Conservation (phyloP, 176 grass and related monocot species). For the Oryza glaberrima region DNA sequence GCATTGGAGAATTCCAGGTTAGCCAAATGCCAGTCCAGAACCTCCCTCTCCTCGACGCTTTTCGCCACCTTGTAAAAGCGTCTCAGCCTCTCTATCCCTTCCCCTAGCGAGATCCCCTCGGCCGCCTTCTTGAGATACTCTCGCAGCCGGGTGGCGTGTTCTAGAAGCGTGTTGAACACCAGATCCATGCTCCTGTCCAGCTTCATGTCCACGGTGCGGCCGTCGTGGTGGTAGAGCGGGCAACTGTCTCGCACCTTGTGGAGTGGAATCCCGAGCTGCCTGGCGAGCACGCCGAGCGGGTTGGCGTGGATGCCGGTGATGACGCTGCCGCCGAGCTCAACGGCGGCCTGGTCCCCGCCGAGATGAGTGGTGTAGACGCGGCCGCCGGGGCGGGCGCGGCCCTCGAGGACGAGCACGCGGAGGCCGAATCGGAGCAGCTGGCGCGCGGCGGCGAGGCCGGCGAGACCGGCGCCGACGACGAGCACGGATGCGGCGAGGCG, state of each 20-base stretch:
- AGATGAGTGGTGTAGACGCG: constrained; percentile 76
- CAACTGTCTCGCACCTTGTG: constrained; percentile 88
- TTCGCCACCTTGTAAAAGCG: constrained; percentile 71
- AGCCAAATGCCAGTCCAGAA: constrained; percentile 93
- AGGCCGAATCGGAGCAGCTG: constrained; percentile 77
- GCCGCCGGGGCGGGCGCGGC: constrained; percentile 75
- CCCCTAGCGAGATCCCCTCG: constrained; percentile 74
- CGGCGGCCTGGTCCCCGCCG: constrained; percentile 41
- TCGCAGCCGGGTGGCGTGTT: constrained; percentile 65
- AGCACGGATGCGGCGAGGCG: constrained; percentile 49
- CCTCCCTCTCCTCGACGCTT: constrained; percentile 55
- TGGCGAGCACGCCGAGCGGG: constrained; percentile 81
- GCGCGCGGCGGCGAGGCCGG: constrained; percentile 76
- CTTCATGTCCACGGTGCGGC: constrained; percentile 49
- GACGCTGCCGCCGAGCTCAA: constrained; percentile 89
- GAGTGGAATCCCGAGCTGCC: constrained; percentile 82
- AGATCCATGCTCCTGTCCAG: constrained; percentile 64
- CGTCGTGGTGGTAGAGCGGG: constrained; percentile 76
- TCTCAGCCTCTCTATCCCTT: constrained; percentile 69
- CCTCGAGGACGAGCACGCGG: constrained; percentile 81
- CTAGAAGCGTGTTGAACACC: constrained; percentile 86
- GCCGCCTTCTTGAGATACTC: constrained; percentile 59
- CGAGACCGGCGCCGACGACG: constrained; percentile 77
- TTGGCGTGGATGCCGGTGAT: constrained; percentile 97
- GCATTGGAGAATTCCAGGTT: constrained; percentile 97